These are phyloP conservation scores for Pycnococcus provasolii DNA, from an alignment of 139 green algal genomes.

Conservation along the genomic window DNA sequence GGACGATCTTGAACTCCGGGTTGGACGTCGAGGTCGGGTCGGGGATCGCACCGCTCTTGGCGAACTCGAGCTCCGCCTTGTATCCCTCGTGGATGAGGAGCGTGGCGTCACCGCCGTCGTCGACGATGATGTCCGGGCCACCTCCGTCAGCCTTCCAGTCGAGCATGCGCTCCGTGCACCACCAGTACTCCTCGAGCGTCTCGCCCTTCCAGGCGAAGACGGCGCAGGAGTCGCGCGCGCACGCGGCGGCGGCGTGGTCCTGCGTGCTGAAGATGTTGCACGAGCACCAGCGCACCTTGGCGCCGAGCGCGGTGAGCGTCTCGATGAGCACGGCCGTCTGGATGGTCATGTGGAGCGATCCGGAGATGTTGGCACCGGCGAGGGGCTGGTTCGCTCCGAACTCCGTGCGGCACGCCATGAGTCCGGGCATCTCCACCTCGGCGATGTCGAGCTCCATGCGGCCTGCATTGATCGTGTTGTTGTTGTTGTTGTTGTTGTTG, in stretches of 20 bases:
- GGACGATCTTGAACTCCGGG: slow-evolving; percentile 97
- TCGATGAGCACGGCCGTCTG: slow-evolving; percentile 99
- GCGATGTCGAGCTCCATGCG: slow-evolving; percentile 95
- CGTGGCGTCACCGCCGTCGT: slow-evolving; percentile 96
- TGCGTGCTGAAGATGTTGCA: slow-evolving; percentile 99
- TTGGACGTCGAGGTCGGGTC: slow-evolving; percentile 91
- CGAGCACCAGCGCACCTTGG: slow-evolving; percentile 94
- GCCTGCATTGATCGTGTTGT: not conserved
- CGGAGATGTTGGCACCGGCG: slow-evolving; percentile 82
- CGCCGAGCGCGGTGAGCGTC: slow-evolving; percentile 88
- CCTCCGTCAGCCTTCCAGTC: slow-evolving; percentile 65
- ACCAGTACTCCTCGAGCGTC: slow-evolving; percentile 99
- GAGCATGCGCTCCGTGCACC: slow-evolving; percentile 92
- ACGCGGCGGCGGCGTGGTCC: slow-evolving; percentile 94
- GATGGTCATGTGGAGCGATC: slow-evolving; percentile 99
- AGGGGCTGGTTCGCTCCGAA: slow-evolving; percentile 86
- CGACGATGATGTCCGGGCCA: slow-evolving; percentile 89
- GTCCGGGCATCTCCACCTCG: slow-evolving; percentile 95
- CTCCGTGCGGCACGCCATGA: slow-evolving; percentile 87
- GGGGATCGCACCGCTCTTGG: slow-evolving; percentile 77
- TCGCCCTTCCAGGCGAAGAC: slow-evolving; percentile 99
- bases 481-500: not conserved
- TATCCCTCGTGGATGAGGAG: slow-evolving; percentile 97
- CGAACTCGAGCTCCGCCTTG: slow-evolving; percentile 87
- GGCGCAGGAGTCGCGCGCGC: slow-evolving; percentile 85